Base-by-base conservation (phyloP, 169 alveolate species). In the Besnoitia besnoiti region DNA sequence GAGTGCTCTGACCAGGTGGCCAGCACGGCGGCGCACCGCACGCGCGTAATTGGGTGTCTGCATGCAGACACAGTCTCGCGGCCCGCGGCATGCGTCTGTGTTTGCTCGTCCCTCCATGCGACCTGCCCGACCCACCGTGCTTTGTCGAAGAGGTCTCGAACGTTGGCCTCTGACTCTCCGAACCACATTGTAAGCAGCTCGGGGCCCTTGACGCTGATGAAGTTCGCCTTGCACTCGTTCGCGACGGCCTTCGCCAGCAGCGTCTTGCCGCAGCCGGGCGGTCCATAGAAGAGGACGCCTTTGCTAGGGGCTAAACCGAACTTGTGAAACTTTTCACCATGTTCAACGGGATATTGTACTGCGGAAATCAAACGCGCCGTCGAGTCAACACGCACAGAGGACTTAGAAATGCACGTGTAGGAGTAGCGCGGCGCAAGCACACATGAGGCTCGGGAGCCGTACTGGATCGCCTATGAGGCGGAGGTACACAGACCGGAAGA, bases 231-330 rank as follows among this genome's bases (percentile, higher is more conserved):
- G 95, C 99, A 99, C 95, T 99, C 99, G 62, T 98, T 98, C 51
- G 99, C 99, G 37, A 99, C 99, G 33, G 99, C 99, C 95, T 99
- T 99, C 50, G 99, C 99, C 93, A 99, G 94, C 77, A 99, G 95
- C 44, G 99, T 99, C 96, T 99, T 99, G 91, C 99, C 99, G 95
- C 99, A 99, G 55, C 99, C 99, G 88, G 99, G 99, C 39, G 99
- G 99, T 16, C 99, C 99, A 95, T 99, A 99, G 96, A 99, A 99
- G 55, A 99, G 95, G 35, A 99, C 99, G n/a, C 99, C 99, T 85
- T 99, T 97, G n/a, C 99, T 97, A 67, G 99, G 99, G 75, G 98
- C 95, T 99, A 99, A 97, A 39, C 99, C 99, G 92, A 61, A 91
- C 61, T 84, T 33, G 80, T 97, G 98, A 97, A 98, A 99, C 95